Conservation (phyloP, 306 rosid genomes). For the Cicer bijugum region DNA sequence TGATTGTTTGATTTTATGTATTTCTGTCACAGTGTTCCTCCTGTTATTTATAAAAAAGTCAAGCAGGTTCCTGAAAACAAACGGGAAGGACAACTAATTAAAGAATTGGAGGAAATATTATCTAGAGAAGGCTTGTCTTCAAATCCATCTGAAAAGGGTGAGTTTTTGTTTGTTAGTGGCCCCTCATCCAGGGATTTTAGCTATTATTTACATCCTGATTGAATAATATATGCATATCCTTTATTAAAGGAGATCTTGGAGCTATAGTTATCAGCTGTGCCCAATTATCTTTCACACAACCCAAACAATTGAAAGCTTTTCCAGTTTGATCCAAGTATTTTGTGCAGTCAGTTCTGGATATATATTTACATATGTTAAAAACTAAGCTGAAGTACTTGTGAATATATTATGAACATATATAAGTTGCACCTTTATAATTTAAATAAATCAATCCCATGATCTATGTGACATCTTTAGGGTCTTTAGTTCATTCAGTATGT, state of each 20-base stretch:
- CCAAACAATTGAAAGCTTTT: constrained; percentile 25
- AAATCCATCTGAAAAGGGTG: constrained; percentile 90
- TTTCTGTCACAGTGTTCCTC: constrained; percentile 74
- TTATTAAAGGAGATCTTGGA: constrained; percentile 10
- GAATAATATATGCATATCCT: constrained; percentile 28
- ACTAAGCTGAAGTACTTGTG: constrained; percentile 8
- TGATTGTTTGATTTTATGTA: constrained; percentile 41
- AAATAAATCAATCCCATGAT: neutral
- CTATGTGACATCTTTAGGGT: constrained; percentile 8
- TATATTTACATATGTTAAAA: constrained; percentile 1
- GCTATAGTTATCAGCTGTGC: constrained; percentile 30
- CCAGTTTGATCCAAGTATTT: constrained; percentile 22
- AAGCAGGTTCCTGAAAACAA: constrained; percentile 87
- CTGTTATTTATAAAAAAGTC: constrained; percentile 77
- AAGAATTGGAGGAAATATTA: constrained; percentile 86
- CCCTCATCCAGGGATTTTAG: constrained; percentile 26
- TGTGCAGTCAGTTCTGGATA: constrained; percentile 22
- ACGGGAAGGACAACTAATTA: constrained; percentile 78
- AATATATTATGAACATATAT: constrained; percentile 11
- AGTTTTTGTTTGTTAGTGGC: constrained; percentile 37
- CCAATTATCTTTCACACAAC: constrained; percentile 17
- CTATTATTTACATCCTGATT: constrained; percentile 40
- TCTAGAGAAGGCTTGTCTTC: constrained; percentile 86
- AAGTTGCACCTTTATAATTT: neutral
- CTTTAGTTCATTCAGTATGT: constrained; percentile 21